A percentile compares a stretch with the other conserved stretches of the same genome.
Conservation (phyloP, 805 yeast genomes). For the Suhomyces faveliae region DNA sequence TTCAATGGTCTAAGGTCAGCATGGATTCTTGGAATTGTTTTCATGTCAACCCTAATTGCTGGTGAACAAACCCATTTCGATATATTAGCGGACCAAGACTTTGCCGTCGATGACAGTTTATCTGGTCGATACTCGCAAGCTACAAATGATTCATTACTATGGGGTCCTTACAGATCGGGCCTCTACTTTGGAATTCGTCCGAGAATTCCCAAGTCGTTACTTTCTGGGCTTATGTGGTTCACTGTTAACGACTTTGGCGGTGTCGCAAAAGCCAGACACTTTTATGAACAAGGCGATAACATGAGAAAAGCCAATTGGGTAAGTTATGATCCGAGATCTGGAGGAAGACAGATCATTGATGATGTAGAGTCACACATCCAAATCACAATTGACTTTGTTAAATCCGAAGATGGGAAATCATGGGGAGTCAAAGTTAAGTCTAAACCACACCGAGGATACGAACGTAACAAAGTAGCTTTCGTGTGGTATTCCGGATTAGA, state of each 20-base stretch:
- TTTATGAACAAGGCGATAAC: constrained; percentile 70
- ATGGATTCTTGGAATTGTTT: not conserved
- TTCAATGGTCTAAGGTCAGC: not conserved
- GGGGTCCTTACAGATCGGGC: constrained; percentile 95
- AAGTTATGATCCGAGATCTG: constrained; percentile 80
- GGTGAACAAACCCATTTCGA: constrained; percentile 20
- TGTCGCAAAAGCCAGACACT: constrained; percentile 61
- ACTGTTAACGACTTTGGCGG: constrained; percentile 58
- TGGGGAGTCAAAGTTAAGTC: constrained; percentile 83
- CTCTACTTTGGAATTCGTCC: constrained; percentile 86
- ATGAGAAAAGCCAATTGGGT: constrained; percentile 80
- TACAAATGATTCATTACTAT: constrained; percentile 36
- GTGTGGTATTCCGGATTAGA: constrained; percentile 81
- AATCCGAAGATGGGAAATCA: constrained; percentile 62
- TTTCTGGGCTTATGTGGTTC: constrained; percentile 88
- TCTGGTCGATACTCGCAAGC: constrained; percentile 12
- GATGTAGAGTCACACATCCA: constrained; percentile 66
- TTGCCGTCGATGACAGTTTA: not conserved
- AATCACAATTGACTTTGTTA: constrained; percentile 71
- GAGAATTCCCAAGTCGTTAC: constrained; percentile 67
- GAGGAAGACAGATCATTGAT: constrained; percentile 75
- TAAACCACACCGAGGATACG: constrained; percentile 51
- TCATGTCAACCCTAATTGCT: not conserved
- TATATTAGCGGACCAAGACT: constrained; percentile 11
- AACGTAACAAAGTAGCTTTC: constrained; percentile 55